These are phyloP conservation scores for Theobroma grandiflorum DNA, from an alignment of 441 rosid genomes.

Conservation along the genomic window DNA sequence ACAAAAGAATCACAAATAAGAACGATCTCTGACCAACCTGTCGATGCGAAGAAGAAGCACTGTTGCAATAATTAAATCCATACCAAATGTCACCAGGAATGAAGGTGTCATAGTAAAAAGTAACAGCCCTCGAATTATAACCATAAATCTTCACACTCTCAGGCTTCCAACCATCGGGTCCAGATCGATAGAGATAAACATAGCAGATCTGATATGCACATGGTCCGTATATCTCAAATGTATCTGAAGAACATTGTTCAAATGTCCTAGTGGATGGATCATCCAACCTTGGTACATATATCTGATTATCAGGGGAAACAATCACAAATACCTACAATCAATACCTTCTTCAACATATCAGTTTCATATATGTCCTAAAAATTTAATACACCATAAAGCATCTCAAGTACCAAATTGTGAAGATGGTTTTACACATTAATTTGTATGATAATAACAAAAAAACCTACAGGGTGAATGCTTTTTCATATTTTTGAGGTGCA, in stretches of 20 bases:
- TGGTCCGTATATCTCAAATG: constrained; percentile 66
- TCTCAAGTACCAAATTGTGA: neutral
- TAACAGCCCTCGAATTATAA: constrained; percentile 45
- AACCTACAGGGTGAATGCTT: neutral
- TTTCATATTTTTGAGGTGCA: neutral
- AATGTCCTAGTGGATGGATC: constrained; percentile 58
- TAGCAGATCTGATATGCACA: constrained; percentile 70
- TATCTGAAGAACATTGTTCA: constrained; percentile 76
- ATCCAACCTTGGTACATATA: constrained; percentile 67
- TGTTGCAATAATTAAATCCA: constrained; percentile 62
- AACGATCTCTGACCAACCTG: neutral
- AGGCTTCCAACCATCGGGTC: constrained; percentile 83
- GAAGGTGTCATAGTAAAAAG: constrained; percentile 59
- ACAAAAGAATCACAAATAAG: neutral
- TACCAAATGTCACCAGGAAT: constrained; percentile 66
- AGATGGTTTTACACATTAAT: neutral
- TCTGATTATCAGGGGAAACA: constrained; percentile 41
- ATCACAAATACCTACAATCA: constrained; percentile 3
- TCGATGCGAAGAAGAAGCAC: constrained; percentile 7
- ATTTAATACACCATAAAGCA: neutral
- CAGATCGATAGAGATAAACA: constrained; percentile 59
- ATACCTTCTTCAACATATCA: neutral
- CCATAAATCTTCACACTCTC: constrained; percentile 60
- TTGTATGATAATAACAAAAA: neutral
- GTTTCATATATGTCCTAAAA: neutral